Evolutionary conservation across 805 yeast species (phyloP), one percentile per base, ranked within the genome.

Genomic region (Blastobotrys peoriensis): DNA sequence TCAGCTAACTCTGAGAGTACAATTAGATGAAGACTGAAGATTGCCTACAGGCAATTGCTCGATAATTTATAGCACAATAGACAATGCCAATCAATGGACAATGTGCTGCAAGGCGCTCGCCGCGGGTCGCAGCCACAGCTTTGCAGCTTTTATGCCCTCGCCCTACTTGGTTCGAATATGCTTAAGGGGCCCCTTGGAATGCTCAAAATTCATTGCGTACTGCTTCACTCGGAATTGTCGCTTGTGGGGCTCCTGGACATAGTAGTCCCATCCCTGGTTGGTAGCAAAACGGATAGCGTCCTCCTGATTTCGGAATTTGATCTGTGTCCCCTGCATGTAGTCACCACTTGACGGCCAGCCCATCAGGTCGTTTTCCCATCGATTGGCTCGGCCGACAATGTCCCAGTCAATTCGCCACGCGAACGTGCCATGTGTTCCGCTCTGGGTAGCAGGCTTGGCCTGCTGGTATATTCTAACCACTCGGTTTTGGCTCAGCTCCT

Each of bases 311-410:
- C 79, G 83, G 62, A 86, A 86, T 61, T 79, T 79, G 71, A 86
- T 65, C 60, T 75, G 75, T 5, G 91, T 81, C 15, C 83, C 87
- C 67, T 85, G 76, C 75, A 86, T 81, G 66, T 79, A 81, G 63
- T 86, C 95, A 30, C 84, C 77, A 37, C 83, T 71, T 38, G 85
- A 76, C 58, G 84, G 89, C 70, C 84, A 86, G 20, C 95, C 95
- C 65, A 86, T 86, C 61, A 86, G 70, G 62, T 84, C 91, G 65
- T 86, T 86, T 61, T 86, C 95, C 95, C 95, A 86, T 61, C 93
- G 71, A 69, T 86, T 79, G 18, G 83, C 86, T 58, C 81, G 78
- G 37, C 79, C 79, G 45, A 81, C 67, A 35, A 85, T 75, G 59
- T 86, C 95, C 91, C 93, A 86, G 65, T 86, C 94, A 45, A 86